These are phyloP conservation scores for Parsonsia alboflavescens DNA, from an alignment of 257 asterid species.

Conservation along the genomic window DNA sequence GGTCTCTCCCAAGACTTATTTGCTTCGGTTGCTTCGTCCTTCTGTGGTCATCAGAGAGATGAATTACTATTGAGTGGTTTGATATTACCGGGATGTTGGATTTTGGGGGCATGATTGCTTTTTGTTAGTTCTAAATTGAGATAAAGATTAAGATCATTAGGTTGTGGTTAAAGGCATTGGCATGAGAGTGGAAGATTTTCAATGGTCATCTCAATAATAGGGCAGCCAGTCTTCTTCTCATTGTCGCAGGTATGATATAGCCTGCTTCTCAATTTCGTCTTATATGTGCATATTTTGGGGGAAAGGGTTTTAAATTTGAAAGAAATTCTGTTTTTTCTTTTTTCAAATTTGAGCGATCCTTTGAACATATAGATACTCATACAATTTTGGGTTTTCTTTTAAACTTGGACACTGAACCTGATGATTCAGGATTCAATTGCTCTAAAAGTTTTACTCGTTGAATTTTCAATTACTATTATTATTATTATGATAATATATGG, in stretches of 20 bases:
- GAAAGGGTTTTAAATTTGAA: neutral
- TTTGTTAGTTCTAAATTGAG: neutral
- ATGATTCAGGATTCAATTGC: neutral
- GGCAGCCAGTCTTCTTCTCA: neutral
- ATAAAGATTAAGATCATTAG: neutral
- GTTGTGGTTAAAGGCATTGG: conserved; percentile 6
- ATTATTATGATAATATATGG: neutral
- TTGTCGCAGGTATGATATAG: conserved; percentile 16
- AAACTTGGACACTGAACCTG: neutral
- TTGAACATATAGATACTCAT: neutral
- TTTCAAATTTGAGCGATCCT: neutral
- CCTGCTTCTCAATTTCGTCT: too few relatives aligned
- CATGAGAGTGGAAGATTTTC: conserved; percentile 21
- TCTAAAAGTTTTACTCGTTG: neutral
- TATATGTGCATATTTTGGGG: neutral
- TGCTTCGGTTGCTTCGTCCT: neutral
- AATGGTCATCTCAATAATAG: conserved; percentile 9
- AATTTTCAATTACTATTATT: neutral
- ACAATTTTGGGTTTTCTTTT: neutral
- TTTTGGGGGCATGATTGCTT: neutral
- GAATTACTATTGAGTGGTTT: neutral
- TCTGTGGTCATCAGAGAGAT: neutral
- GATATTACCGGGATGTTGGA: neutral
- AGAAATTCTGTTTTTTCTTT: too few relatives aligned
- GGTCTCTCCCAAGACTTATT: neutral